Conservation (phyloP, 2,329 filamentous ascomycete species). For the Exophiala spinifera region DNA sequence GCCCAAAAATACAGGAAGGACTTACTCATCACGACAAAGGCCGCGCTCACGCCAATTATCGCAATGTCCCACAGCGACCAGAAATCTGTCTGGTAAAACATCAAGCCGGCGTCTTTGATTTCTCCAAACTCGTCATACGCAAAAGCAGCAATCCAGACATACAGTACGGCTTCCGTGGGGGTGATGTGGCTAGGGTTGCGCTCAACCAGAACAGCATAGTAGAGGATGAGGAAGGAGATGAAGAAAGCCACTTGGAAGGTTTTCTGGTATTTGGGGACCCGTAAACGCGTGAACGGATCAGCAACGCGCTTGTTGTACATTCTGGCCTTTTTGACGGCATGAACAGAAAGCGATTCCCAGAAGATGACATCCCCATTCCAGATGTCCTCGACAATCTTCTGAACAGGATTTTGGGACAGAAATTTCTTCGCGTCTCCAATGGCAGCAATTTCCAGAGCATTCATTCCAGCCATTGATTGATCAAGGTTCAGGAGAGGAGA, state of each 20-base stretch:
- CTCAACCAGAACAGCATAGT: constrained; percentile 81
- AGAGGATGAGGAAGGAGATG: constrained; percentile 69
- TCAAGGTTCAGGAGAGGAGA: constrained; percentile 56
- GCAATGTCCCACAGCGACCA: constrained; percentile 73
- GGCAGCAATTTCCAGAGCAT: constrained; percentile 81
- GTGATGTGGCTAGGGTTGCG: constrained; percentile 66
- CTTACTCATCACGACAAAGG: constrained; percentile 71
- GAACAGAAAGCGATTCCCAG: constrained; percentile 73
- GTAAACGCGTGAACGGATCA: constrained; percentile 70
- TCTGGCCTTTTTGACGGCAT: constrained; percentile 70
- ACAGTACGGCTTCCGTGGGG: constrained; percentile 67
- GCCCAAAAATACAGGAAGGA: constrained; percentile 22
- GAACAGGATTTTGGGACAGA: constrained; percentile 73
- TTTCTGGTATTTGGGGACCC: constrained; percentile 82
- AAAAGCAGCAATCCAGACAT: constrained; percentile 83
- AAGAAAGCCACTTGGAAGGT: constrained; percentile 82
- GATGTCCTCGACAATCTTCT: constrained; percentile 78
- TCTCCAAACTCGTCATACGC: constrained; percentile 84
- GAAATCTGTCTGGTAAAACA: constrained; percentile 80
- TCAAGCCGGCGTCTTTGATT: constrained; percentile 77
- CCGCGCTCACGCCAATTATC: constrained; percentile 69
- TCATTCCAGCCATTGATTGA: constrained; percentile 71
- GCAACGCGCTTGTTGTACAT: constrained; percentile 67
- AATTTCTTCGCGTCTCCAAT: constrained; percentile 82
- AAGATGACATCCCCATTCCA: constrained; percentile 86